A percentile compares a stretch with the other conserved stretches of the same genome.
These are phyloP conservation scores for Cordyceps pruinosa DNA, from an alignment of 2,329 filamentous ascomycete species.

Conservation along the genomic window DNA sequence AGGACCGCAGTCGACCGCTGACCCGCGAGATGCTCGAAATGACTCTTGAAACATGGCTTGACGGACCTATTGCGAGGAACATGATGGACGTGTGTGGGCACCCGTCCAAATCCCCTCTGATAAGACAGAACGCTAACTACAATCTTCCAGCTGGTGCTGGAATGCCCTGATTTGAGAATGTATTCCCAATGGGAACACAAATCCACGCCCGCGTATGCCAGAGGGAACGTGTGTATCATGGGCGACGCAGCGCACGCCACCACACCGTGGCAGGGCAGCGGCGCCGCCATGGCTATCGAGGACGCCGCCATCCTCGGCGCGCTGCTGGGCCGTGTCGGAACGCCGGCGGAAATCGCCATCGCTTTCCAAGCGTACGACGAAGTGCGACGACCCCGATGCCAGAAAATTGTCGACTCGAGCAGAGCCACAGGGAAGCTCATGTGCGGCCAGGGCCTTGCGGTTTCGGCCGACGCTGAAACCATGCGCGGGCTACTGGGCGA, in stretches of 20 bases:
- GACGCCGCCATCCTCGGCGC: slow-evolving; percentile 19
- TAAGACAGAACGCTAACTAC: background rate
- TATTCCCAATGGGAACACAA: slow-evolving; percentile 15
- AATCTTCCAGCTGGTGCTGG: slow-evolving; percentile 7
- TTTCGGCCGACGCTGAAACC: background rate
- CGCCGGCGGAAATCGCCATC: slow-evolving; percentile 6
- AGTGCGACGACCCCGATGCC: slow-evolving; percentile 5
- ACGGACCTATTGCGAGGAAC: slow-evolving; percentile 1
- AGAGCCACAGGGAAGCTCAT: background rate
- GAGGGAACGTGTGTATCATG: slow-evolving; percentile 17
- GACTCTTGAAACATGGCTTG: background rate
- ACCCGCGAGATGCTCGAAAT: background rate
- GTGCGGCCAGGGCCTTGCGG: background rate
- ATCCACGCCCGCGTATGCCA: slow-evolving; percentile 14
- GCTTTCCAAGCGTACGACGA: slow-evolving; percentile 16
- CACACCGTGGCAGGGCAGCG: slow-evolving; percentile 20
- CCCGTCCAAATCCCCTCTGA: background rate
- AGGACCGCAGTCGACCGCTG: background rate
- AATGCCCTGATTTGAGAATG: background rate
- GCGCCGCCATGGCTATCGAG: slow-evolving; percentile 21
- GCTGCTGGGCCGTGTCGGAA: slow-evolving; percentile 1
- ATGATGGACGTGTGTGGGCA: background rate
- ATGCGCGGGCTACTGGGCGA: background rate
- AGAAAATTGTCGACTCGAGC: slow-evolving; percentile 13
- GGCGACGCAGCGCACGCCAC: slow-evolving; percentile 22